Base-by-base conservation (phyloP, 306 rosid genomes). In the Geum urbanum region DNA sequence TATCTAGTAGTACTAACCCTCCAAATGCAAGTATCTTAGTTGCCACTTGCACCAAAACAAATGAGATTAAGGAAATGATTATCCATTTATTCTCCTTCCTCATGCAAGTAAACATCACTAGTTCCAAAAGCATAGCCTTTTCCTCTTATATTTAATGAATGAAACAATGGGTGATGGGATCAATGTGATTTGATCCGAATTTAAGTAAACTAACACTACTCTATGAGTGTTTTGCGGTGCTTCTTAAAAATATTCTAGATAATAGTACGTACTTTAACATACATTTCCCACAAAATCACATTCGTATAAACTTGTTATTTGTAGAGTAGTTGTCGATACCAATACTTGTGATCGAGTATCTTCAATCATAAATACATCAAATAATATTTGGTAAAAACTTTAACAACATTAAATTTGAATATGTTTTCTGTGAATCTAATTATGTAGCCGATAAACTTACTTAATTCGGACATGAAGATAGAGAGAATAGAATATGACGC, bases 31-130 rank as follows among this genome's bases (percentile, higher is more conserved):
- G 4, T 14, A 32, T 27, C 11, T 59, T 54, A 39, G 39, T 54
- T 32, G 61, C 72, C 49, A 68, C 22, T 73, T 54, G 39, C 77
- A 59, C 74, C 74, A 40, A 57, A 50, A 66, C 18, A 41, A 41
- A 37, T 71, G 81, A 32, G 54, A 41, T 46, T 66, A 48, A 18
- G 47, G 65, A 52, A 63, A 70, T 55, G 53, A 54, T 71, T 19
- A 55, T 37, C 72, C 67, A 27, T 48, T 43, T 24, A 47, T 32
- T 3, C 37, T 48, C 51, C 46, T 37, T 2, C 32, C n/a, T 12
- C 59, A 66, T 35, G n/a, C 24, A 12, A 55, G 48, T 22, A 11
- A 22, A 65, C 52, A 50, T 32, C 71, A 32, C 52, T 18, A 10
- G 7, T 49, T 50, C 48, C 41, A 35, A 44, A 1, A 56, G 66